Percentiles rank a stretch among this genome's conserved stretches.
Evolutionary conservation across 495 filamentous ascomycete species (phyloP).

Genomic region (Aspergillus nidulans): DNA sequence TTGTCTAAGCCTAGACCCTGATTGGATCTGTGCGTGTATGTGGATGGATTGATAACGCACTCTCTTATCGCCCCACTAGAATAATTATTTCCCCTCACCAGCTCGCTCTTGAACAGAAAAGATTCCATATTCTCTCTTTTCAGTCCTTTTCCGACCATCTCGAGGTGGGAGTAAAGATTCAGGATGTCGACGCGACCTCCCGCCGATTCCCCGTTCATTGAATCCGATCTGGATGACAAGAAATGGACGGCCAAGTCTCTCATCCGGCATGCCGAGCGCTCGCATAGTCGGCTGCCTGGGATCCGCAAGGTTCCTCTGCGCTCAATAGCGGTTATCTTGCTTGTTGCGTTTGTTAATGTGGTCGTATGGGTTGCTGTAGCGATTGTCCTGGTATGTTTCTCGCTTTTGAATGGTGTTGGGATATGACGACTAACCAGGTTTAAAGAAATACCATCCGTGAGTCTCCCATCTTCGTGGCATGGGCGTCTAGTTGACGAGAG

Average conservation of each 20-base stretch:
- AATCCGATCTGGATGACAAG: slow-evolving; percentile 1
- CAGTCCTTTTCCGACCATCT: neutral
- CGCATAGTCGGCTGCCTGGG: slow-evolving; percentile 44
- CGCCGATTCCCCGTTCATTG: neutral
- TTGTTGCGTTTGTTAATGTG: slow-evolving; percentile 62
- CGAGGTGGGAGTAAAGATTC: too few relatives aligned
- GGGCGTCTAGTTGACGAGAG: neutral
- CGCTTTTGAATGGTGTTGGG: neutral
- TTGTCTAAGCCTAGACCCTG: neutral
- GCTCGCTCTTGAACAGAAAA: neutral
- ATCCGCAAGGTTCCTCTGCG: slow-evolving; percentile 57
- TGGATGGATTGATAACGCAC: slow-evolving; percentile 1
- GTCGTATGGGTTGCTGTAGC: slow-evolving; percentile 69
- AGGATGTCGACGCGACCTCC: too few relatives aligned
- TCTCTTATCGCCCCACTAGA: neutral
- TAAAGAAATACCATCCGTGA: slow-evolving; percentile 36
- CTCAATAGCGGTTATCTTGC: slow-evolving; percentile 61
- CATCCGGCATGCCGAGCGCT: slow-evolving; percentile 34
- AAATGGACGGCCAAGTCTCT: slow-evolving; percentile 36
- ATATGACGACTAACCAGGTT: slow-evolving; percentile 10
- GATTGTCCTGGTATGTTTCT: slow-evolving; percentile 54
- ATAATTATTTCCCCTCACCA: neutral
- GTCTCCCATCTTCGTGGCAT: slow-evolving; percentile 6
- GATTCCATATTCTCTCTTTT: neutral
- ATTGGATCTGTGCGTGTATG: neutral